Conservation (phyloP, 345 rosid species). For the Ceriops decandra region DNA sequence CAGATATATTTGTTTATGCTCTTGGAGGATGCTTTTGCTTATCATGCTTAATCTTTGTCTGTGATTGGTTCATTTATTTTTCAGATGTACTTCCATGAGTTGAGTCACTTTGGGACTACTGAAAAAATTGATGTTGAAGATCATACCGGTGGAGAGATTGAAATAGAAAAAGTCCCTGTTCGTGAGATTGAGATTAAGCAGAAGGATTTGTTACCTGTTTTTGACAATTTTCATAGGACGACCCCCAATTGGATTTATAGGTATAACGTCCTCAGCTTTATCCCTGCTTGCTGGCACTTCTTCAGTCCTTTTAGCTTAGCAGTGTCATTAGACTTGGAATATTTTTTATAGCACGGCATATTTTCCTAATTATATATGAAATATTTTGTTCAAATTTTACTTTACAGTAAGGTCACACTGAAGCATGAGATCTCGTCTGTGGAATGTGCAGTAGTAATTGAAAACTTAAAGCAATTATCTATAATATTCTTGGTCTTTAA, state of each 20-base stretch:
- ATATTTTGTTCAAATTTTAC: neutral
- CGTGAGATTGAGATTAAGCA: constrained; percentile 72
- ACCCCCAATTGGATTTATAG: constrained; percentile 51
- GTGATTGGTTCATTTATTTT: constrained; percentile 11
- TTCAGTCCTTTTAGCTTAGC: too few relatives aligned
- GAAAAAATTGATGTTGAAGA: constrained; percentile 31
- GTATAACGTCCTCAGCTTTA: constrained; percentile 26
- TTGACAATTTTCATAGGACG: constrained; percentile 61
- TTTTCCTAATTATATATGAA: too few relatives aligned
- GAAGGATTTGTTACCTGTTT: constrained; percentile 79
- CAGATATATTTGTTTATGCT: neutral
- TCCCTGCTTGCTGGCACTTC: too few relatives aligned
- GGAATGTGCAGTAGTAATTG: neutral
- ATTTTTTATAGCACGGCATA: too few relatives aligned
- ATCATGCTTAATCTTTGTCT: constrained; percentile 8
- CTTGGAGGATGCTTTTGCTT: constrained; percentile 8
- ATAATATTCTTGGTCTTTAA: neutral
- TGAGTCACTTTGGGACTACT: constrained; percentile 31
- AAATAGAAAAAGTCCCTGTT: constrained; percentile 60
- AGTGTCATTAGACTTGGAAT: too few relatives aligned
- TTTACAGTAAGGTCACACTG: neutral
- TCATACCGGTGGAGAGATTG: constrained; percentile 54
- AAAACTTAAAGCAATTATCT: neutral
- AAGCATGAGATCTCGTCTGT: neutral
- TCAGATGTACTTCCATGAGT: constrained; percentile 71